These are phyloP conservation scores for Omphalea diandra DNA, from an alignment of 441 rosid genomes.

Conservation along the genomic window DNA sequence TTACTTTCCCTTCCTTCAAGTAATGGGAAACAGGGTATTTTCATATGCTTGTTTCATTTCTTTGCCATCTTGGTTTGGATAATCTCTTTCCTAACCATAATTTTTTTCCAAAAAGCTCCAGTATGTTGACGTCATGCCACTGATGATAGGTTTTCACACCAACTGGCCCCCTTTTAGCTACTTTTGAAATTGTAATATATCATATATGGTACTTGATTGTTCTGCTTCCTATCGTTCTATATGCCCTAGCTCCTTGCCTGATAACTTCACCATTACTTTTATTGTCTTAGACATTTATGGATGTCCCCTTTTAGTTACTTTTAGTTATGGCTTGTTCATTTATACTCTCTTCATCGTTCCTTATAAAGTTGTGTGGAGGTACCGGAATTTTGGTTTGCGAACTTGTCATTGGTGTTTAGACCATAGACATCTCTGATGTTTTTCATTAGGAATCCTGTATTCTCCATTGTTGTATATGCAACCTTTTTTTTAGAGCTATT, in stretches of 20 bases:
- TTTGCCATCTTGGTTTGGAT: neutral
- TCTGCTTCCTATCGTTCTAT: too few species aligned
- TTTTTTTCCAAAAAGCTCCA: neutral
- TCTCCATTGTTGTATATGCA: neutral
- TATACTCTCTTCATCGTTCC: too few species aligned
- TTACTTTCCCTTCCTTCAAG: conserved; percentile 44
- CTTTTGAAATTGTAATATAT: too few species aligned
- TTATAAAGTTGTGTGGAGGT: neutral
- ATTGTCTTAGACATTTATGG: neutral
- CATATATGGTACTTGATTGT: too few species aligned
- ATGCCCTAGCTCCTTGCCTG: neutral
- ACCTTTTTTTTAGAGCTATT: neutral
- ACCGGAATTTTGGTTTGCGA: too few species aligned
- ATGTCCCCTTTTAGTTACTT: neutral
- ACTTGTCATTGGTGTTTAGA: too few species aligned
- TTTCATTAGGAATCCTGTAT: neutral
- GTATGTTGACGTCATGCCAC: neutral
- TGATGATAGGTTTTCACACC: neutral
- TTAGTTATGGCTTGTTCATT: neutral
- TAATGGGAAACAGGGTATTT: conserved; percentile 29
- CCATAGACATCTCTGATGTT: neutral
- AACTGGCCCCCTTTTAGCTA: neutral
- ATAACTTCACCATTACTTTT: neutral
- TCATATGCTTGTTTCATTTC: conserved; percentile 6
- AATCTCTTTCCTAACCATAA: neutral